Evolutionary conservation across 139 green algal species (phyloP).

Genomic region (Chlamydomonas eustigma): DNA sequence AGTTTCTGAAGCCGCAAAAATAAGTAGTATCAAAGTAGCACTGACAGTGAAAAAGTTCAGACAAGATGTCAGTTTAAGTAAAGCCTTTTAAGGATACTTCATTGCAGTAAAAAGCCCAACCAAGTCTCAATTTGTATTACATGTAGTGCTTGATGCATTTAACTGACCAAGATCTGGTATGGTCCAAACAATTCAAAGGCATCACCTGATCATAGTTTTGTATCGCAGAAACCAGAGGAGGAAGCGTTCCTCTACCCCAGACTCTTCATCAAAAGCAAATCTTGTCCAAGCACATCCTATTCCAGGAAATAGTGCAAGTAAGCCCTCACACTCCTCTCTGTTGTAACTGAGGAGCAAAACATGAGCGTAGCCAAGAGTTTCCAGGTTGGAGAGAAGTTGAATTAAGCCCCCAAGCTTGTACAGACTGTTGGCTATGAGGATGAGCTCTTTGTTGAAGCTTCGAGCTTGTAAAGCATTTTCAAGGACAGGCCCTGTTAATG

Average conservation of each 20-base stretch:
- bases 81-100: too few relatives aligned
- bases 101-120: too few relatives aligned
- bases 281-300: slow-evolving; percentile 1
- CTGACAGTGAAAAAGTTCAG: too few relatives aligned
- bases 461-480: background rate
- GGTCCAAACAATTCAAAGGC: too few relatives aligned
- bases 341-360: background rate
- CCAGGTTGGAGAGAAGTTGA: background rate
- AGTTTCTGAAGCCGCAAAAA: too few relatives aligned
- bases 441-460: slow-evolving; percentile 12
- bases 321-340: slow-evolving; percentile 1
- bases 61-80: too few relatives aligned
- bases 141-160: too few relatives aligned
- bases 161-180: too few relatives aligned
- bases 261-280: background rate
- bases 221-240: background rate
- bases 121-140: too few relatives aligned
- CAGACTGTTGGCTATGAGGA: background rate
- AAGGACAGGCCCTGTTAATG: background rate
- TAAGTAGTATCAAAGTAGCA: too few relatives aligned
- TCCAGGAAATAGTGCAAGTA: background rate
- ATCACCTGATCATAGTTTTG: background rate
- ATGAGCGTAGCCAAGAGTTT: background rate
- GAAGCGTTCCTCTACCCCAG: background rate
- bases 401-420: background rate